phyloP scores from a whole-genome alignment of 345 rosid genomes.

The Erucastrum elatum region DNA sequence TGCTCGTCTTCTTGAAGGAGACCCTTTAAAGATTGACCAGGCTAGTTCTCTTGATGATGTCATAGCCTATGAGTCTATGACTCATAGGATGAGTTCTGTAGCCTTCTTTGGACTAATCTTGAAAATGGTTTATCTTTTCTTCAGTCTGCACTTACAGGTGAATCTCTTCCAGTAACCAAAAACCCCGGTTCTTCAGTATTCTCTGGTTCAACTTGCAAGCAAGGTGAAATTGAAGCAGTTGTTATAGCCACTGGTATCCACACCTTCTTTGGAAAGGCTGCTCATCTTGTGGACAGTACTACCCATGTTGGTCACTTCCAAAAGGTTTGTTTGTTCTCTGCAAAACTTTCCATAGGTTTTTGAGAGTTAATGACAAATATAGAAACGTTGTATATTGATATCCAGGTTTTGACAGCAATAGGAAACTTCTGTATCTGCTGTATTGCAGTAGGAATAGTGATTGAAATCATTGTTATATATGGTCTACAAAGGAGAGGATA shows the following conservation, averaged over 20 bases:
- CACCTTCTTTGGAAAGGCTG: conserved; percentile 92
- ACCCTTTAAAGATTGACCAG: conserved; percentile 69
- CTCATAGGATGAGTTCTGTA: not conserved
- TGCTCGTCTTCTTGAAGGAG: conserved; percentile 74
- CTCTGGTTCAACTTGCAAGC: conserved; percentile 90
- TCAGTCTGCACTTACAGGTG: conserved; percentile 59
- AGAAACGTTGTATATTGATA: not conserved
- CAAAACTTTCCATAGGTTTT: not conserved
- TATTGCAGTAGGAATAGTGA: not conserved
- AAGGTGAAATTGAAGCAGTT: conserved; percentile 93
- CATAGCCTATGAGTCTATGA: no score
- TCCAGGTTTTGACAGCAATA: not conserved
- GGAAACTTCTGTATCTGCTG: not conserved
- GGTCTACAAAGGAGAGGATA: not conserved
- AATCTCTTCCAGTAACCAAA: conserved; percentile 70
- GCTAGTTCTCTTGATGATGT: conserved; percentile 10
- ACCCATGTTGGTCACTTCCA: conserved; percentile 89
- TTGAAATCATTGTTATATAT: not conserved
- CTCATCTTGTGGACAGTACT: conserved; percentile 87
- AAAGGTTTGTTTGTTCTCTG: conserved; percentile 48
- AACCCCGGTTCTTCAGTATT: conserved; percentile 70
- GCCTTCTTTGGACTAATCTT: not conserved
- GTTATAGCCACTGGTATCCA: conserved; percentile 88
- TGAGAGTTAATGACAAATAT: not conserved
- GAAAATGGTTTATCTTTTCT: conserved; percentile 6